Base-by-base conservation (phyloP, 2,329 filamentous ascomycete species). In the Cercospora berteroae region DNA sequence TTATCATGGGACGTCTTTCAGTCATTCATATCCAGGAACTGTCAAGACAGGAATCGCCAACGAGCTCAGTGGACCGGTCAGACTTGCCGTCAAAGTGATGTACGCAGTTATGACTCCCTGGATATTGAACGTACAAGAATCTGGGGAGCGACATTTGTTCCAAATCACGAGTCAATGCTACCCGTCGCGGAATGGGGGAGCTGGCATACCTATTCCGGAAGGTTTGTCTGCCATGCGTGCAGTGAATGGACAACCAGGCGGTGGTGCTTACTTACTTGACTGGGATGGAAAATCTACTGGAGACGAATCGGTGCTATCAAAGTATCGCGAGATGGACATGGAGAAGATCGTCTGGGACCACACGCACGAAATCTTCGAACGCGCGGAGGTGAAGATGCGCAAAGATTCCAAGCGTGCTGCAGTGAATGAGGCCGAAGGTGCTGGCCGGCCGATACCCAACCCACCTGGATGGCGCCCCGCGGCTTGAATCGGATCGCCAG, bases 21-120 rank as follows among this genome's bases (percentile, higher is more conserved):
- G 84, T 18, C 85, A 87, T 64, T 78, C 80, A 2, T 84, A 79
- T 64, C 83, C 84, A 0, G 81, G 82, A 3, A 74, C 79, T 16
- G 83, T 86, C 44, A 80, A 82, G 61, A 84, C 82, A 0, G 80
- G 79, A 1, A 76, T 83, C 52, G 74, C 76, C 12, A 79, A 81
- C 63, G 77, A 77, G 44, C 74, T 79, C 2, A 75, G 71, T 5
- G 77, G 77, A 4, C 69, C 77, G 1, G 73, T 75, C 59, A 75
- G 72, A 39, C 70, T 78, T 39, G 76, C 76, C 5, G 74, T 77
- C 39, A 78, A 75, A 27, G 71, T 79, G 18, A 66, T 78, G 63
- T 79, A 77, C 68, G 75, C 77, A 16, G 74, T 79, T 55, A 77
- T 76, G 72, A 76, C 76, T 23, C 75, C 78, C 25, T 79, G 78